These are phyloP conservation scores for Cladophialophora immunda DNA, from an alignment of 2,329 filamentous ascomycete species.

Conservation along the genomic window DNA sequence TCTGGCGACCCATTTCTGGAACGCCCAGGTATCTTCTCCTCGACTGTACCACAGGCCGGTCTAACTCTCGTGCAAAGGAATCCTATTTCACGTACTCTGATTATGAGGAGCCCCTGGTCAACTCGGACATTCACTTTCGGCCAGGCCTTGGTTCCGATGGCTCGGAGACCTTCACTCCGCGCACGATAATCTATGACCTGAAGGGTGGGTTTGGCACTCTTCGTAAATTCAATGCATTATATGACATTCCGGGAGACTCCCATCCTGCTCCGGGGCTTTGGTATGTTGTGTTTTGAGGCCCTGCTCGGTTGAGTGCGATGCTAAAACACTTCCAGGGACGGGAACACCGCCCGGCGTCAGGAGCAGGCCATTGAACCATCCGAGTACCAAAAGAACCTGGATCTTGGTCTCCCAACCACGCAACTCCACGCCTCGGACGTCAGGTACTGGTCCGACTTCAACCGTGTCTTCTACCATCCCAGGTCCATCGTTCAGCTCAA, in stretches of 20 bases:
- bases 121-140: constrained; percentile 90
- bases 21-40: constrained; percentile 72
- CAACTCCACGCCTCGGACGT: constrained; percentile 74
- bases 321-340: constrained; percentile 33
- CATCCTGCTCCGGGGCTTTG: constrained; percentile 53
- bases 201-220: constrained; percentile 93
- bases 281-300: constrained; percentile 43
- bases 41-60: not conserved
- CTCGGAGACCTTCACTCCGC: constrained; percentile 88
- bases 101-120: constrained; percentile 70
- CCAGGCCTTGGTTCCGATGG: constrained; percentile 83
- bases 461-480: constrained; percentile 90
- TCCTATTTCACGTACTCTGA: constrained; percentile 92
- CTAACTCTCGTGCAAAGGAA: constrained; percentile 68
- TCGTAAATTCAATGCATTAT: constrained; percentile 86
- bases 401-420: constrained; percentile 71
- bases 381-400: constrained; percentile 80
- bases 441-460: constrained; percentile 98
- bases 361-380: constrained; percentile 73
- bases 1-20: constrained; percentile 96
- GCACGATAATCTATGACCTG: constrained; percentile 91
- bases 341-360: constrained; percentile 66
- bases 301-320: not conserved
- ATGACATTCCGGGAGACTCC: constrained; percentile 65
- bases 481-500: constrained; percentile 85